phyloP scores from a whole-genome alignment of 1,284 basidiomycete genomes.

The Anthracocystis panici-leucophaei region DNA sequence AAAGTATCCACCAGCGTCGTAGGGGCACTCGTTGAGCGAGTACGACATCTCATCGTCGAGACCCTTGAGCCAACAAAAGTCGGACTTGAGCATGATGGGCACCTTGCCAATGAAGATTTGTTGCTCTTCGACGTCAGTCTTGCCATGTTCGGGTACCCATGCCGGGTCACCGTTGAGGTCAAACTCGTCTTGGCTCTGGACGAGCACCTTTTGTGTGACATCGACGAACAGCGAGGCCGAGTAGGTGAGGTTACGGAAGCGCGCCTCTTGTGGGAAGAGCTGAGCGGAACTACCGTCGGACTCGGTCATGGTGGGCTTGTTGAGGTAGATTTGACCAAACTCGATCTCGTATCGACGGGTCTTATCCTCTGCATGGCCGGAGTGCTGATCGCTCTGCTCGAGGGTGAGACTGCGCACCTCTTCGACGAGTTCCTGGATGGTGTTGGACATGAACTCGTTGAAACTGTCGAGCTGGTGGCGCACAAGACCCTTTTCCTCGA shows the following conservation, averaged over 20 bases:
- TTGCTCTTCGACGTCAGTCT: conserved; percentile 76
- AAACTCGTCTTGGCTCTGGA: conserved; percentile 82
- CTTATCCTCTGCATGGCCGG: conserved; percentile 73
- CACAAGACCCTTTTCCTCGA: conserved; percentile 96
- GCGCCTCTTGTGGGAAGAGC: conserved; percentile 97
- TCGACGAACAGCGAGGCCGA: conserved; percentile 96
- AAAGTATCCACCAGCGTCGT: conserved; percentile 95
- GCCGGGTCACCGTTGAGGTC: conserved; percentile 77
- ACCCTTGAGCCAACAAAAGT: conserved; percentile 89
- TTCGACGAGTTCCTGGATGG: conserved; percentile 99
- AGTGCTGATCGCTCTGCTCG: conserved; percentile 95
- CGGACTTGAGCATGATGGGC: conserved; percentile 96
- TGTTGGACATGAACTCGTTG: conserved; percentile 99
- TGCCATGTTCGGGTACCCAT: conserved; percentile 78
- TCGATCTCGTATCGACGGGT: conserved; percentile 93
- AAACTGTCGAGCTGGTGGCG: conserved; percentile 98
- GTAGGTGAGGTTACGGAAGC: conserved; percentile 93
- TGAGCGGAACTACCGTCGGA: conserved; percentile 92
- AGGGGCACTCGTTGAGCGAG: conserved; percentile 95
- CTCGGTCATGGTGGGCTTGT: conserved; percentile 92
- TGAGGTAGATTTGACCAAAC: conserved; percentile 97
- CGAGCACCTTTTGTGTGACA: conserved; percentile 86
- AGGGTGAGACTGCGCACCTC: conserved; percentile 93
- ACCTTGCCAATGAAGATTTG: conserved; percentile 98
- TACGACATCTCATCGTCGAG: conserved; percentile 85